Evolutionary conservation across 2,329 filamentous ascomycete species (phyloP).

Genomic region (Exserohilum rostratum): DNA sequence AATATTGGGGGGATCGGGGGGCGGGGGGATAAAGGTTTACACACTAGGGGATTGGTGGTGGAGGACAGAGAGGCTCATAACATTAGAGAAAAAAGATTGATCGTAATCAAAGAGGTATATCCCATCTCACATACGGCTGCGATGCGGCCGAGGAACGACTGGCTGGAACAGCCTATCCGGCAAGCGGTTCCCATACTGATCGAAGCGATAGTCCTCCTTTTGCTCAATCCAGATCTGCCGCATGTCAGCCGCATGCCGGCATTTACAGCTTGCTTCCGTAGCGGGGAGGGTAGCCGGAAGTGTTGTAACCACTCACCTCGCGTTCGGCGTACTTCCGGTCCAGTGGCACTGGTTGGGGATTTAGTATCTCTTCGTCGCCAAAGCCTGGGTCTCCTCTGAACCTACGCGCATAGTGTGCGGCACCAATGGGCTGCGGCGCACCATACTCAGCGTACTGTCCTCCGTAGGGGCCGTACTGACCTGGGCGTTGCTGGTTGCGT

Average conservation of each 20-base stretch:
- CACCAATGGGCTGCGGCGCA: constrained; percentile 37
- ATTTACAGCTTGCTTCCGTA: constrained; percentile 17
- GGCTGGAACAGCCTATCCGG: constrained; percentile 38
- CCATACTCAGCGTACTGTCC: constrained; percentile 40
- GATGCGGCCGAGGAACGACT: constrained; percentile 30
- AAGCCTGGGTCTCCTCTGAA: constrained; percentile 45
- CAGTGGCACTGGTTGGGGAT: constrained; percentile 46
- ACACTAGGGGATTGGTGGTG: constrained; percentile 1
- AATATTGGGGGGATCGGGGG: constrained; percentile 8
- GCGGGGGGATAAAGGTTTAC: constrained; percentile 5
- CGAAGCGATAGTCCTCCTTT: constrained; percentile 44
- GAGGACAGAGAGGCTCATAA: constrained; percentile 15
- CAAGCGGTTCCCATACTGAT: constrained; percentile 45
- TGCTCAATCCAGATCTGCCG: constrained; percentile 45
- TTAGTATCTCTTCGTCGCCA: constrained; percentile 45
- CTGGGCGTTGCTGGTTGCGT: constrained; percentile 16
- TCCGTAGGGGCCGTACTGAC: constrained; percentile 27
- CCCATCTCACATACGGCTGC: constrained; percentile 36
- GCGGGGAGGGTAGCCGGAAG: constrained; percentile 15
- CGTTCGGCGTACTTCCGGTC: constrained; percentile 36
- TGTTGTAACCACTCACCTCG: constrained; percentile 37
- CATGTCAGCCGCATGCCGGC: constrained; percentile 15
- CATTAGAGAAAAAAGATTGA: constrained; percentile 9
- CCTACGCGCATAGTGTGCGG: constrained; percentile 42
- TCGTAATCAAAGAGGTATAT: constrained; percentile 11